These are phyloP conservation scores for Sphaerulina populicola DNA, from an alignment of 2,329 filamentous ascomycete species.

Conservation along the genomic window DNA sequence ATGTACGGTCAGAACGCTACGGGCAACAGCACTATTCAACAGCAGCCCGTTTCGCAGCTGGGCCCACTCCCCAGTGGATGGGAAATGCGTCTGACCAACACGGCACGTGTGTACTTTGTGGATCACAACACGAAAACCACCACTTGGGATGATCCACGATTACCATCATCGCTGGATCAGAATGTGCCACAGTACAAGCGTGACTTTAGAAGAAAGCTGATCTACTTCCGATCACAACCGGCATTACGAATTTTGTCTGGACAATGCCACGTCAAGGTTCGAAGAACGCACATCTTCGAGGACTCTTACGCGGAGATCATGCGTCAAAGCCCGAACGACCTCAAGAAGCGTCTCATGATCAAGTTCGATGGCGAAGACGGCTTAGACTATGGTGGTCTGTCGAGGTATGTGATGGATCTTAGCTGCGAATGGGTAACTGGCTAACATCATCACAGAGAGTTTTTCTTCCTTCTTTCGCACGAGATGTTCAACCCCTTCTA, in stretches of 20 bases:
- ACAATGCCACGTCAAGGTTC: constrained; percentile 96
- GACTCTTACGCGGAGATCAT: constrained; percentile 99
- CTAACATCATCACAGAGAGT: constrained; percentile 57
- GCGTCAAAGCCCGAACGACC: constrained; percentile 83
- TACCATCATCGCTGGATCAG: constrained; percentile 93
- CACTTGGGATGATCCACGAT: constrained; percentile 93
- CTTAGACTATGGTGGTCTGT: constrained; percentile 93
- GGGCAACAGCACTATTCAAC: constrained; percentile 76
- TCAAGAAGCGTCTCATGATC: constrained; percentile 99
- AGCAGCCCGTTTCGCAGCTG: constrained; percentile 93
- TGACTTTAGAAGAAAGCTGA: constrained; percentile 94
- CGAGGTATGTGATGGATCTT: constrained; percentile 46
- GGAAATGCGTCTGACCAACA: constrained; percentile 99
- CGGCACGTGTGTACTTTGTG: constrained; percentile 94
- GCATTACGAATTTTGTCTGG: constrained; percentile 90
- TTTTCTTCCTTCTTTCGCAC: constrained; percentile 97
- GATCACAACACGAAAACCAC: constrained; percentile 99
- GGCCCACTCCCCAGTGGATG: constrained; percentile 92
- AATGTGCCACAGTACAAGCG: constrained; percentile 99
- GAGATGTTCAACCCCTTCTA: constrained; percentile 99
- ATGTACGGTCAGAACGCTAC: constrained; percentile 89
- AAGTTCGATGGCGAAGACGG: constrained; percentile 99
- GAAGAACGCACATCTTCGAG: constrained; percentile 94
- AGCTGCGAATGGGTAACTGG: background rate
- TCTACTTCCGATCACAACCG: constrained; percentile 98